Evolutionary conservation across 2,329 filamentous ascomycete genomes (phyloP), one percentile per base, ranked within the genome.

Genomic region (Domatiomyces catenatus): DNA sequence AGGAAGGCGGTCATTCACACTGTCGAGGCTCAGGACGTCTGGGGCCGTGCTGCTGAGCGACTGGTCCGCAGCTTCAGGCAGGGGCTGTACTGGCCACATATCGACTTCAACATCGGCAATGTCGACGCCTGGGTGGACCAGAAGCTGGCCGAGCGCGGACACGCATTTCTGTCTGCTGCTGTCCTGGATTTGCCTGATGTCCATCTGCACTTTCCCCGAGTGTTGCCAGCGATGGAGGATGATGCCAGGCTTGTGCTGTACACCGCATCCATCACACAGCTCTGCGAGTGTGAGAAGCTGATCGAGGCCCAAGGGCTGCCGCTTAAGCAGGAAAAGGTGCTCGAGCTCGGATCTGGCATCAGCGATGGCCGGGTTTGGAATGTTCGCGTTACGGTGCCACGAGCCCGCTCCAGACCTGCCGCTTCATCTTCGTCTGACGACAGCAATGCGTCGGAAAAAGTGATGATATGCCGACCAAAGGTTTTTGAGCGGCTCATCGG

Each of bases 221-320:
- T 72, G 18, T 63, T 67, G 0, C 65, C 65, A 1, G 77, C 80
- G 12, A 66, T 92, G 49, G 76, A 75, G 42, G 71, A 75, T 1
- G 76, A 84, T 59, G 84, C 80, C 0, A 69, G 76, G 7, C 68
- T 90, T 28, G 71, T 83, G 12, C 72, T 87, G 1, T 92, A 88
- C 67, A 80, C 79, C 56, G 86, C 86, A 0, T 86, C 80, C 58
- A 79, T 92, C 52, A 88, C 84, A 8, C 86, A 90, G 64, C 83
- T 90, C 50, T 79, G 75, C 42, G 74, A 80, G 4, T 84, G 81
- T 52, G 69, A 81, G 24, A 67, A 74, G 45, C 63, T 69, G 42
- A 74, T 80, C 28, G 74, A 73, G 51, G 66, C 73, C 24, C 67
- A 76, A 10, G 66, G 64, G 2, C 67, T 86, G 49, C 77, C 77